These are phyloP conservation scores for Ashbya aceris DNA, from an alignment of 1,139 yeast species.

Conservation along the genomic window DNA sequence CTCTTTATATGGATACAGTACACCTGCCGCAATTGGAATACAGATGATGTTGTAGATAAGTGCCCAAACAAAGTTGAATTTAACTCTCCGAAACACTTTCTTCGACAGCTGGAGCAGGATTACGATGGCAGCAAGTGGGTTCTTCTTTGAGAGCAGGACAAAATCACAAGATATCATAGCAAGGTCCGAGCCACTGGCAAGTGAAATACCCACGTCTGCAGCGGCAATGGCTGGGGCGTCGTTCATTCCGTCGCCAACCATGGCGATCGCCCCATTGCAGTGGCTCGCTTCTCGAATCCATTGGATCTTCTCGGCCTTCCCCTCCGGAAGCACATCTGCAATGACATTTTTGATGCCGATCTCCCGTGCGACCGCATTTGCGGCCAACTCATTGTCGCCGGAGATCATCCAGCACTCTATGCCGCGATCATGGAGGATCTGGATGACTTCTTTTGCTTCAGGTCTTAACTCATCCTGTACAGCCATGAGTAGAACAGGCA, in stretches of 20 bases:
- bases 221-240: slow-evolving; percentile 55
- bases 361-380: slow-evolving; percentile 56
- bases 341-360: slow-evolving; percentile 57
- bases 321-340: slow-evolving; percentile 67
- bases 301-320: slow-evolving; percentile 52
- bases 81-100: slow-evolving; percentile 44
- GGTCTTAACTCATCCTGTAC: slow-evolving; percentile 58
- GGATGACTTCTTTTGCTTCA: slow-evolving; percentile 49
- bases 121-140: slow-evolving; percentile 41
- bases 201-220: slow-evolving; percentile 52
- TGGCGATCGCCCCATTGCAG: slow-evolving; percentile 35
- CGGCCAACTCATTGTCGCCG: slow-evolving; percentile 64
- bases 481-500: slow-evolving; percentile 42
- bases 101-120: slow-evolving; percentile 40
- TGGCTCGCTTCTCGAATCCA: slow-evolving; percentile 39
- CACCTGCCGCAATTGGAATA: slow-evolving; percentile 57
- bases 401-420: slow-evolving; percentile 55
- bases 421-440: slow-evolving; percentile 35
- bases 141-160: slow-evolving; percentile 34
- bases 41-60: slow-evolving; percentile 45
- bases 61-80: slow-evolving; percentile 50
- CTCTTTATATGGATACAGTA: slow-evolving; percentile 45
- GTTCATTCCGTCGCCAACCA: slow-evolving; percentile 59
- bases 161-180: slow-evolving; percentile 54
- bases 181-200: slow-evolving; percentile 51